A percentile compares a stretch with the other conserved stretches of the same genome.
Conservation (phyloP, 2,329 filamentous ascomycete species). For the Claviceps pazoutovae region DNA sequence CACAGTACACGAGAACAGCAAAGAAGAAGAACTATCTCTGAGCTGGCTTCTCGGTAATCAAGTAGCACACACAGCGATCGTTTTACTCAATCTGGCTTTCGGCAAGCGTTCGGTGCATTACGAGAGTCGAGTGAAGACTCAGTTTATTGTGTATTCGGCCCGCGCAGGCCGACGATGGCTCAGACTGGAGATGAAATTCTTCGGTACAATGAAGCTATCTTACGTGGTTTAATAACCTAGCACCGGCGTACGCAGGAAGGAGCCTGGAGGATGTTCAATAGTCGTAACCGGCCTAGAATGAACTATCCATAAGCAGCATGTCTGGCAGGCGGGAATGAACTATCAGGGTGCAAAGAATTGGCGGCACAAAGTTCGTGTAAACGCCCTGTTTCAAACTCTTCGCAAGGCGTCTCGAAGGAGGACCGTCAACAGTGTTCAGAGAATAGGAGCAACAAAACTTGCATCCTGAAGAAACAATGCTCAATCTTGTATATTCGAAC, state of each 20-base stretch:
- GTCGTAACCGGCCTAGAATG: background rate
- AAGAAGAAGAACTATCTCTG: constrained; percentile 59
- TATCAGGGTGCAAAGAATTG: background rate
- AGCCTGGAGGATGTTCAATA: background rate
- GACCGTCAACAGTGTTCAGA: background rate
- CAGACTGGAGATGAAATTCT: background rate
- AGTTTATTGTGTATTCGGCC: too few species aligned
- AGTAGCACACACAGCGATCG: background rate
- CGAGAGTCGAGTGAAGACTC: too few species aligned
- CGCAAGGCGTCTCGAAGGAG: background rate
- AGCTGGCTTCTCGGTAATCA: background rate
- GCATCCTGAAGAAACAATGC: background rate
- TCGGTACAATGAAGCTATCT: background rate
- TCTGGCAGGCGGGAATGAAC: too few species aligned
- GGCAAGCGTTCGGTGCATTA: too few species aligned
- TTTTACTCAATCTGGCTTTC: background rate
- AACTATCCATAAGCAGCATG: background rate
- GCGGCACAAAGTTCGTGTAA: background rate
- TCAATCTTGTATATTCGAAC: background rate
- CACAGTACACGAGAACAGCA: constrained; percentile 85
- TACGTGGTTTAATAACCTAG: background rate
- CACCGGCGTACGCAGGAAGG: background rate
- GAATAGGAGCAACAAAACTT: background rate
- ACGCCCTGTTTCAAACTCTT: background rate
- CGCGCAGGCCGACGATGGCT: background rate